These are phyloP conservation scores for Toxoplasma gondii DNA, from an alignment of 169 alveolate species.

Conservation along the genomic window DNA sequence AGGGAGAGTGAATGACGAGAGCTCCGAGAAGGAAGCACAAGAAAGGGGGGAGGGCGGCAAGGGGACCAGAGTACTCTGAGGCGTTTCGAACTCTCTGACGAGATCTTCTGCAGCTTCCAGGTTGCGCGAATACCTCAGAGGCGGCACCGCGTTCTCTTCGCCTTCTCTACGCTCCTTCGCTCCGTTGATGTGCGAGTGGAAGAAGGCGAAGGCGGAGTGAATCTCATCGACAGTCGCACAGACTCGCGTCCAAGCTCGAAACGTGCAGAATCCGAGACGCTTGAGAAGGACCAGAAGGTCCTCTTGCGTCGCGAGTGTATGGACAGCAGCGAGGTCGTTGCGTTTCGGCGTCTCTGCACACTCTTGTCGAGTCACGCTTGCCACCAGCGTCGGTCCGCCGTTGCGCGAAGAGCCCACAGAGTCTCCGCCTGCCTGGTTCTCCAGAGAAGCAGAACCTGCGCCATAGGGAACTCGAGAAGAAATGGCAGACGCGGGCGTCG, in stretches of 20 bases:
- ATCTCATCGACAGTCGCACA: not conserved
- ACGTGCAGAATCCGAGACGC: not conserved
- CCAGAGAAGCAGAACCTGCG: not conserved
- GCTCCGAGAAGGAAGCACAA: not conserved
- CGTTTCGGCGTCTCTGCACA: not conserved
- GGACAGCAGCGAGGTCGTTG: not conserved
- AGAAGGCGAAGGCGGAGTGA: not conserved
- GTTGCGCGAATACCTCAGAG: too few relatives aligned
- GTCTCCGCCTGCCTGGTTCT: too few relatives aligned
- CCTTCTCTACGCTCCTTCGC: not conserved
- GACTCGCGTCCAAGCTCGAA: not conserved
- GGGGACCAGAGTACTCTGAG: too few relatives aligned
- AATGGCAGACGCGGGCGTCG: not conserved
- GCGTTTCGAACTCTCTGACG: too few relatives aligned
- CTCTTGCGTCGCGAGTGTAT: not conserved
- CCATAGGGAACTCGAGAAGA: not conserved
- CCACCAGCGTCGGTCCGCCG: not conserved
- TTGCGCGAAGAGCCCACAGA: not conserved
- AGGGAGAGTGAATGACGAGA: not conserved
- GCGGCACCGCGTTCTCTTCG: too few relatives aligned
- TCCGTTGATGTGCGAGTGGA: not conserved
- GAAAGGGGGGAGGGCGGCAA: too few relatives aligned
- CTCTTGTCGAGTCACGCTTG: not conserved
- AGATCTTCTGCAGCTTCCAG: too few relatives aligned
- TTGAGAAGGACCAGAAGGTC: not conserved